These are phyloP conservation scores for Tricladium varicosporioides DNA, from an alignment of 2,329 filamentous ascomycete species.

Conservation along the genomic window DNA sequence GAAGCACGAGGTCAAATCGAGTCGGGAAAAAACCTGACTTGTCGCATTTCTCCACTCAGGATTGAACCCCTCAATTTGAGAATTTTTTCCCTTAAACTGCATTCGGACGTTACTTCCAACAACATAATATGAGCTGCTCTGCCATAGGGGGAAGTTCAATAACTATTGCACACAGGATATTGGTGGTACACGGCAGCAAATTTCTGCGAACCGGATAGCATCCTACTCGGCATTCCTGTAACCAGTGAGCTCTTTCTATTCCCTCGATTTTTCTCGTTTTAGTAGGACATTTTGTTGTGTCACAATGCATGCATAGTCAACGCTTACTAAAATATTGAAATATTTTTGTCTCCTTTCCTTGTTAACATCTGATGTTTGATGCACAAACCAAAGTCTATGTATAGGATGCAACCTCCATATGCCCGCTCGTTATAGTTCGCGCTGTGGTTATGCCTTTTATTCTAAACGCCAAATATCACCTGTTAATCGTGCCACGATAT, in stretches of 20 bases:
- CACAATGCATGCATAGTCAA: not conserved
- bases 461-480: not conserved
- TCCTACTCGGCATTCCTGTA: not conserved
- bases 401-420: not conserved
- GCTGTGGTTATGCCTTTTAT: not conserved
- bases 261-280: not conserved
- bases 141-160: not conserved
- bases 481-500: not conserved
- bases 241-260: not conserved
- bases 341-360: not conserved
- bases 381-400: not conserved
- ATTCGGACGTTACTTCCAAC: not conserved
- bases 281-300: not conserved
- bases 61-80: not conserved
- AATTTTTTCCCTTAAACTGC: not conserved
- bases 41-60: not conserved
- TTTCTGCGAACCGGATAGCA: not conserved
- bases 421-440: not conserved
- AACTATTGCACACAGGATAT: not conserved
- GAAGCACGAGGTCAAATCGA: not conserved
- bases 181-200: not conserved
- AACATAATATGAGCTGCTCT: not conserved
- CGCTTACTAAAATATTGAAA: not conserved
- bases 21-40: not conserved
- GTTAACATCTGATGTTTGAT: not conserved